Evolutionary conservation across 2,329 filamentous ascomycete species (phyloP), one percentile per base, ranked within the genome.

Genomic region (Penicillium sp.): DNA sequence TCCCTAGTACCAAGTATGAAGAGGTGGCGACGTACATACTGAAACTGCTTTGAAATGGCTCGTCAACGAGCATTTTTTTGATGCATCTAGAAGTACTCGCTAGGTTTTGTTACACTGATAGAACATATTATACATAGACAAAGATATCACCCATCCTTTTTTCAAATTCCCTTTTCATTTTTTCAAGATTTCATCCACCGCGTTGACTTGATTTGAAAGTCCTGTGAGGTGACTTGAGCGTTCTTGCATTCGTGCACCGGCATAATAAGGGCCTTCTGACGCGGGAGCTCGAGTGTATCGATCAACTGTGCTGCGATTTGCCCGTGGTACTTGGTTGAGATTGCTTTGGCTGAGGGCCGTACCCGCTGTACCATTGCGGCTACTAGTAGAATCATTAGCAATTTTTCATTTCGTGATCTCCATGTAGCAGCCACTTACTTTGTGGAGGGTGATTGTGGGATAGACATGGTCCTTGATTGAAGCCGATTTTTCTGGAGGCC

Each of bases 1-100:
- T 91, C 55, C 86, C 85, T 1, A 85, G 90, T 59, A 83, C 83
- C 11, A 81, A 80, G 52, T 83, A 83, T 2, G 74, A 77, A 9
- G 81, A 85, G 51, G 79, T 90, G 52, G 85, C 83, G 1, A 70
- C 77, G n/a, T 71, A 73, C n/a, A 78, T 85, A 34, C 64, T 70
- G 46, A 72, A 74, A 14, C 75, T 77, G 28, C 48, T 64, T 78
- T 76, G 75, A 63, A 31, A 34, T n/a, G 3, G 23, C 24, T 28
- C 39, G 6, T 43, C 14, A 13, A 8, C 37, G 21, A 23, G 19
- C 16, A n/a, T 5, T 45, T 29, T 9, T 18, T 43, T 45, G 42
- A 45, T 45, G 42, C 42, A 24, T 45, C 24, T 45, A 31, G 42
- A 45, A 45, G n/a, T 33, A 29, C 26, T 45, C 28, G 42, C 28